These are phyloP conservation scores for Diatrype stigma DNA, from an alignment of 2,329 filamentous ascomycete genomes.

Conservation along the genomic window DNA sequence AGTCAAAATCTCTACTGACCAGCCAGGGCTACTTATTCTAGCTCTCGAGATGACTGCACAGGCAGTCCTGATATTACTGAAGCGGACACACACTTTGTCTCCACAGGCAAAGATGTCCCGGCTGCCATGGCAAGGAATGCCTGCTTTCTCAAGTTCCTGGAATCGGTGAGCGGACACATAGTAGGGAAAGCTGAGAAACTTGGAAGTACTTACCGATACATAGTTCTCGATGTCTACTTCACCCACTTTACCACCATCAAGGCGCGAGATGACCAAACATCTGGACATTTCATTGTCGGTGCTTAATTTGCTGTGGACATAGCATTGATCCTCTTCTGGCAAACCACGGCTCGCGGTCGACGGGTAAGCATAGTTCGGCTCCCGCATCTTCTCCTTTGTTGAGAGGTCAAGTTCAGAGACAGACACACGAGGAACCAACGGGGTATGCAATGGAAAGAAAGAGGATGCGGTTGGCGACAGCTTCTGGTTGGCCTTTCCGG, in stretches of 20 bases:
- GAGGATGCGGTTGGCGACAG: constrained; percentile 61
- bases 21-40: constrained; percentile 38
- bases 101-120: constrained; percentile 31
- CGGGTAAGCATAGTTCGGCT: constrained; percentile 3
- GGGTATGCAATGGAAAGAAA: constrained; percentile 50
- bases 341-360: constrained; percentile 8
- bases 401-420: constrained; percentile 13
- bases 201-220: constrained; percentile 37
- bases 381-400: constrained; percentile 10
- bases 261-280: constrained; percentile 38
- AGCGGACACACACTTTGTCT: constrained; percentile 49
- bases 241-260: constrained; percentile 22
- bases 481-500: constrained; percentile 36
- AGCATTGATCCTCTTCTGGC: constrained; percentile 9
- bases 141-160: constrained; percentile 37
- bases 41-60: constrained; percentile 45
- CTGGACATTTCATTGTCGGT: constrained; percentile 42
- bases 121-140: constrained; percentile 32
- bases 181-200: neutral
- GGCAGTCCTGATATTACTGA: constrained; percentile 59
- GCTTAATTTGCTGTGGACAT: constrained; percentile 37
- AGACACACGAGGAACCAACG: constrained; percentile 7
- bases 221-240: constrained; percentile 38
- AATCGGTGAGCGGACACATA: constrained; percentile 11
- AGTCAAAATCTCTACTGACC: constrained; percentile 42